These are phyloP conservation scores for Monosporozyma servazzii DNA, from an alignment of 805 yeast genomes.

Conservation along the genomic window DNA sequence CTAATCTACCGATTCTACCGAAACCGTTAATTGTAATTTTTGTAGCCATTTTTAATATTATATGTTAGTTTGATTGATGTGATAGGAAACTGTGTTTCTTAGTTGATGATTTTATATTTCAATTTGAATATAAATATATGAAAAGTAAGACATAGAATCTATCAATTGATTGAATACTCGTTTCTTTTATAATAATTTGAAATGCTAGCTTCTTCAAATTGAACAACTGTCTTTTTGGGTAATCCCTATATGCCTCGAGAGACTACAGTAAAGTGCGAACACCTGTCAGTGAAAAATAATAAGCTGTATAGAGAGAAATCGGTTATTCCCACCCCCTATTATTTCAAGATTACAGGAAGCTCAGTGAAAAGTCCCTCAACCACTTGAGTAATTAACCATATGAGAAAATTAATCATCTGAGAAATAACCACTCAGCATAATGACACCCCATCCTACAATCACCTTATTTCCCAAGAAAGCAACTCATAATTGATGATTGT, in stretches of 20 bases:
- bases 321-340: no score
- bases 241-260: no score
- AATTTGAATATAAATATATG: background rate
- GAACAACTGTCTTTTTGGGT: background rate
- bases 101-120: background rate
- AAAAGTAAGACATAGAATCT: background rate
- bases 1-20: slow-evolving; percentile 67
- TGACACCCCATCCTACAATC: background rate
- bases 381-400: background rate
- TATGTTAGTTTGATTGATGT: background rate
- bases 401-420: no score
- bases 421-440: background rate
- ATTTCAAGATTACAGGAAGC: background rate
- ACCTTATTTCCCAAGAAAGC: no score
- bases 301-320: no score
- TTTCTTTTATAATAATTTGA: background rate
- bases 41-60: slow-evolving; percentile 18
- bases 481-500: no score
- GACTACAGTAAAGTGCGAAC: no score
- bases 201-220: no score
- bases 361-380: background rate
- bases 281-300: no score
- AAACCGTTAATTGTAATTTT: slow-evolving; percentile 61
- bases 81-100: slow-evolving; percentile 1
- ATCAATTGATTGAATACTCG: background rate